phyloP scores from a whole-genome alignment of 2,329 filamentous ascomycete species.

The Aspergillus hiratsukae region DNA sequence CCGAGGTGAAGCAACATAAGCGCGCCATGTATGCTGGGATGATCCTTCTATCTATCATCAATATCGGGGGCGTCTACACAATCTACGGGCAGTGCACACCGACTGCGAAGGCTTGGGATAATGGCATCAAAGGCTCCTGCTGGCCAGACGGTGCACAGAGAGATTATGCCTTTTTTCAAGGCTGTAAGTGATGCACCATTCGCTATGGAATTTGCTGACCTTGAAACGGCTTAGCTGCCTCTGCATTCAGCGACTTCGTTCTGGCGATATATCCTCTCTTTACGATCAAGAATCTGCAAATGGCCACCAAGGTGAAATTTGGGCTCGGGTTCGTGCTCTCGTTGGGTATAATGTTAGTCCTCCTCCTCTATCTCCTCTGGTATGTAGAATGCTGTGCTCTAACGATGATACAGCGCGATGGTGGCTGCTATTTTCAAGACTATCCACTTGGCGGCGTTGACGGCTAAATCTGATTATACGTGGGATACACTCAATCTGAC shows the following conservation, averaged over 20 bases:
- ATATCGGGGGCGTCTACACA: constrained; percentile 2
- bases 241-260: constrained; percentile 6
- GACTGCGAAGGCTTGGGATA: constrained; percentile 1
- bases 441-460: constrained; percentile 3
- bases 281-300: constrained; percentile 9
- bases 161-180: constrained; percentile 12
- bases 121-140: constrained; percentile 1
- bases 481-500: constrained; percentile 9
- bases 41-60: constrained; percentile 1
- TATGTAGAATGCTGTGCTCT: neutral
- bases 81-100: constrained; percentile 13
- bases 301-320: constrained; percentile 10
- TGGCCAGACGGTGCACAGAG: constrained; percentile 4
- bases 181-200: constrained; percentile 1
- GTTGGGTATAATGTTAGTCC: constrained; percentile 9
- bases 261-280: constrained; percentile 10
- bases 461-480: constrained; percentile 1
- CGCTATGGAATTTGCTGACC: neutral
- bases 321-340: constrained; percentile 11
- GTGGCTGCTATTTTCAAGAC: constrained; percentile 12
- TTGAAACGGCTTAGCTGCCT: constrained; percentile 1
- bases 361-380: no score
- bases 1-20: constrained; percentile 6
- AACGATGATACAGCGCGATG: constrained; percentile 8
- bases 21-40: constrained; percentile 5